A percentile compares a stretch with the other conserved stretches of the same genome.
phyloP scores from a whole-genome alignment of 169 alveolate species.

The Miamiensis avidus region DNA sequence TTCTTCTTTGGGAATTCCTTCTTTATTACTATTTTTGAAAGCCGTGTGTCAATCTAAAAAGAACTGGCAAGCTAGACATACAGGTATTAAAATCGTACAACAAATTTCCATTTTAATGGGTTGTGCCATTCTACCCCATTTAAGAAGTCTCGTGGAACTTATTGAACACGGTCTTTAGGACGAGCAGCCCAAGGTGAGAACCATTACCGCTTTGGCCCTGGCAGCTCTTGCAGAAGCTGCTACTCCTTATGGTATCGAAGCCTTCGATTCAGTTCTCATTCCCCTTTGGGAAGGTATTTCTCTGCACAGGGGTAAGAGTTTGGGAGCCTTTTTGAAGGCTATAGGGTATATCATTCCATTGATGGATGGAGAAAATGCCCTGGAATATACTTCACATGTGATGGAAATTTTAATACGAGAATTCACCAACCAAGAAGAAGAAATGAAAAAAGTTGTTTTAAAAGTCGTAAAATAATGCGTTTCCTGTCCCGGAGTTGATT shows the following conservation, averaged over 20 bases:
- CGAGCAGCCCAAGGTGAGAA: constrained; percentile 94
- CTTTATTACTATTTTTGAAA: constrained; percentile 95
- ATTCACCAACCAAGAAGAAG: constrained; percentile 98
- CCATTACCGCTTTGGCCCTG: constrained; percentile 98
- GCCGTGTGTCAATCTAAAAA: constrained; percentile 98
- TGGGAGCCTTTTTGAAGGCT: constrained; percentile 99
- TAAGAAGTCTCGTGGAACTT: constrained; percentile 96
- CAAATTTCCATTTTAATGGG: constrained; percentile 98
- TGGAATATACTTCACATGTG: constrained; percentile 96
- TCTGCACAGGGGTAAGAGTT: constrained; percentile 96
- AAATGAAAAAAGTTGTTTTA: constrained; percentile 97
- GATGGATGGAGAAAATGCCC: constrained; percentile 99
- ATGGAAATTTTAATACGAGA: constrained; percentile 96
- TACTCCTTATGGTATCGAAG: constrained; percentile 99
- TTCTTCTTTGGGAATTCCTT: constrained; percentile 98
- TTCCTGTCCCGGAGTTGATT: constrained; percentile 97
- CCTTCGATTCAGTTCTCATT: constrained; percentile 96
- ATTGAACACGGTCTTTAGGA: constrained; percentile 97
- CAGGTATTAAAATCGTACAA: constrained; percentile 99
- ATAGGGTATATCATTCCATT: constrained; percentile 97
- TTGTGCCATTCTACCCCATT: constrained; percentile 98
- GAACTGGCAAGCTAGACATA: constrained; percentile 99
- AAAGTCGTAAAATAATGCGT: constrained; percentile 98
- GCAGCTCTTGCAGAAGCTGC: constrained; percentile 99
- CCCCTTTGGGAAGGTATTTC: constrained; percentile 99